Percentiles rank a stretch among this genome's conserved stretches.
Conservation (phyloP, 2,329 filamentous ascomycete species). For the Hypoxylon sp. region DNA sequence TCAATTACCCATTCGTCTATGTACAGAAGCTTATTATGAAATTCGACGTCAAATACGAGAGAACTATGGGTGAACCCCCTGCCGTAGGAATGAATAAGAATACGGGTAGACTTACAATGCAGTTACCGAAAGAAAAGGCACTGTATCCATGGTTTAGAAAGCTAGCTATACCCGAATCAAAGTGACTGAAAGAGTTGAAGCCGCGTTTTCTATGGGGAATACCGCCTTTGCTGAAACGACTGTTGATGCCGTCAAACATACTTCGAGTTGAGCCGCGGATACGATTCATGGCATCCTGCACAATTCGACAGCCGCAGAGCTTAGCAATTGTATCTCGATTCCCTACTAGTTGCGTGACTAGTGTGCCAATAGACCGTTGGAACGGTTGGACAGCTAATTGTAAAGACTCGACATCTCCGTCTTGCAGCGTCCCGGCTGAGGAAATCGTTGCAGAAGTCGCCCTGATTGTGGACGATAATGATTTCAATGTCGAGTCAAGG, state of each 20-base stretch:
- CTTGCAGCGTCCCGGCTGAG: conserved; percentile 8
- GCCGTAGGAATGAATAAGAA: neutral
- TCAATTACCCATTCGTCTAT: neutral
- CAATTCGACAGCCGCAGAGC: conserved; percentile 31
- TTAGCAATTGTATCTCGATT: conserved; percentile 26
- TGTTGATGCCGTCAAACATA: conserved; percentile 39
- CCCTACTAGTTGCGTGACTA: conserved; percentile 31
- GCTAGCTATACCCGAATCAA: conserved; percentile 37
- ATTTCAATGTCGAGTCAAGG: conserved; percentile 29
- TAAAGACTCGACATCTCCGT: conserved; percentile 29
- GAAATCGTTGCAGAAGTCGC: conserved; percentile 21
- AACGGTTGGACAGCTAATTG: conserved; percentile 30
- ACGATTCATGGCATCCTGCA: conserved; percentile 31
- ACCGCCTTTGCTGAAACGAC: conserved; percentile 5
- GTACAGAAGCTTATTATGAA: neutral
- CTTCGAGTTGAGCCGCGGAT: conserved; percentile 30
- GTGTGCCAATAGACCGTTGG: conserved; percentile 31
- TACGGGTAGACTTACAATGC: conserved; percentile 28
- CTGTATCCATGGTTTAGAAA: conserved; percentile 33
- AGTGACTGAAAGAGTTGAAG: conserved; percentile 21
- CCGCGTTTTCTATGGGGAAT: conserved; percentile 16
- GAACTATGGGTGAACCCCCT: neutral
- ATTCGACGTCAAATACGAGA: neutral
- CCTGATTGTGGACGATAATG: conserved; percentile 25
- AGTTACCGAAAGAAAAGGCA: conserved; percentile 33